phyloP scores from a whole-genome alignment of 768 basidiomycete species.

The Russula griseocarnosa region DNA sequence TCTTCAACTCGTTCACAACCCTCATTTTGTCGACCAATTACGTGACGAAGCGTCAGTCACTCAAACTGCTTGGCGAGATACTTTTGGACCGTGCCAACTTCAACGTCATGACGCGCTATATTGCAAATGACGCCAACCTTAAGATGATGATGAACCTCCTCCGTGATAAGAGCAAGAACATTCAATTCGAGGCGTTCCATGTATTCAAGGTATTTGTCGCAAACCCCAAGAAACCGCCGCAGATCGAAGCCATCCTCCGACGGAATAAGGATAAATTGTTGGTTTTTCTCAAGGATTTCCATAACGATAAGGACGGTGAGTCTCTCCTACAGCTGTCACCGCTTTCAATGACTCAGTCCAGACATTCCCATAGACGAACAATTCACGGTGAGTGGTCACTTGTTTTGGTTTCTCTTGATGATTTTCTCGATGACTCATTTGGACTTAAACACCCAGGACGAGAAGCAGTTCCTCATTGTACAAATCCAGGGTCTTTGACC shows the following conservation, averaged over 20 bases:
- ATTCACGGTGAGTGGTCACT: conserved; percentile 59
- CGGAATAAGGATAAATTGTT: conserved; percentile 94
- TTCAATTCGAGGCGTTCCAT: conserved; percentile 99
- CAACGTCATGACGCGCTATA: conserved; percentile 97
- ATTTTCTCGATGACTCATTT: conserved; percentile 15
- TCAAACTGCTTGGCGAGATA: conserved; percentile 97
- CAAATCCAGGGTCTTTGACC: conserved; percentile 78
- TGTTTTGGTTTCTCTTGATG: neutral
- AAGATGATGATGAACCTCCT: conserved; percentile 99
- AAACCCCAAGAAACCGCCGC: conserved; percentile 97
- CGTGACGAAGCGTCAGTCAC: conserved; percentile 98
- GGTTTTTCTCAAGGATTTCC: conserved; percentile 85
- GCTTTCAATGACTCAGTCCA: conserved; percentile 1
- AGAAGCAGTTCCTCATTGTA: conserved; percentile 93
- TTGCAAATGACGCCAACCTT: conserved; percentile 89
- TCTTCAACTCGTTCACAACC: conserved; percentile 92
- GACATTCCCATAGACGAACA: conserved; percentile 67
- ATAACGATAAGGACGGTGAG: conserved; percentile 95
- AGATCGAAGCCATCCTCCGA: conserved; percentile 85
- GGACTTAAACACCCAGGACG: conserved; percentile 48
- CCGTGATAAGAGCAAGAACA: conserved; percentile 98
- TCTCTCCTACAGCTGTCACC: conserved; percentile 20
- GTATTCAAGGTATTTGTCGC: conserved; percentile 99
- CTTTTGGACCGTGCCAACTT: conserved; percentile 97
- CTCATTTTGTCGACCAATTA: conserved; percentile 94